Conservation (phyloP, 2,329 filamentous ascomycete species). For the Pseudodiploospora longispora region DNA sequence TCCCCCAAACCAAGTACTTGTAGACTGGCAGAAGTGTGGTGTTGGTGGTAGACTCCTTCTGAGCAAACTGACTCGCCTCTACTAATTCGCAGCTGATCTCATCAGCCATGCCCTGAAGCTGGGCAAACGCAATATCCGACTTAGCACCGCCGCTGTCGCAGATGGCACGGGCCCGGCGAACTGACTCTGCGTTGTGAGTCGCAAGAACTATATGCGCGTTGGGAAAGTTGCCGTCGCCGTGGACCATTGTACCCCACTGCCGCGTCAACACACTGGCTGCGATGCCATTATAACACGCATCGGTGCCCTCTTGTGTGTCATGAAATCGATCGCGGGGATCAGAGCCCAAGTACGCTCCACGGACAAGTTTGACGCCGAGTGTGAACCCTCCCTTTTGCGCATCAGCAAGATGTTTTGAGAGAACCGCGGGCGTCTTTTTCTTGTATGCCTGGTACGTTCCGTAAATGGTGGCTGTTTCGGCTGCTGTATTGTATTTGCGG, state of each 20-base stretch:
- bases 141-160: constrained; percentile 36
- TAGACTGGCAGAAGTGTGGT: constrained; percentile 47
- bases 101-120: constrained; percentile 93
- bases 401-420: constrained; percentile 51
- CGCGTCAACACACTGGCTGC: constrained; percentile 58
- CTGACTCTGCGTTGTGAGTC: constrained; percentile 71
- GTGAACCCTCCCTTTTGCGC: constrained; percentile 55
- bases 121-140: constrained; percentile 42
- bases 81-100: constrained; percentile 67
- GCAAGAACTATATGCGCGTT: constrained; percentile 62
- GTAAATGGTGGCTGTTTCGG: constrained; percentile 62
- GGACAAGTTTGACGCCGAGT: constrained; percentile 66
- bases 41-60: constrained; percentile 17
- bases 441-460: constrained; percentile 74
- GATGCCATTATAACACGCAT: constrained; percentile 64
- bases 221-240: constrained; percentile 41
- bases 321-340: constrained; percentile 65
- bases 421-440: constrained; percentile 49
- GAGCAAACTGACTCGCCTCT: constrained; percentile 25
- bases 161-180: constrained; percentile 48
- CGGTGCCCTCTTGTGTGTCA: constrained; percentile 63
- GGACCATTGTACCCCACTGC: constrained; percentile 29
- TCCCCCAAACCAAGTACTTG: constrained; percentile 65
- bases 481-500: constrained; percentile 63
- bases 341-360: constrained; percentile 64